These are phyloP conservation scores for Lentinula detonsa DNA, from an alignment of 768 basidiomycete species.

Conservation along the genomic window DNA sequence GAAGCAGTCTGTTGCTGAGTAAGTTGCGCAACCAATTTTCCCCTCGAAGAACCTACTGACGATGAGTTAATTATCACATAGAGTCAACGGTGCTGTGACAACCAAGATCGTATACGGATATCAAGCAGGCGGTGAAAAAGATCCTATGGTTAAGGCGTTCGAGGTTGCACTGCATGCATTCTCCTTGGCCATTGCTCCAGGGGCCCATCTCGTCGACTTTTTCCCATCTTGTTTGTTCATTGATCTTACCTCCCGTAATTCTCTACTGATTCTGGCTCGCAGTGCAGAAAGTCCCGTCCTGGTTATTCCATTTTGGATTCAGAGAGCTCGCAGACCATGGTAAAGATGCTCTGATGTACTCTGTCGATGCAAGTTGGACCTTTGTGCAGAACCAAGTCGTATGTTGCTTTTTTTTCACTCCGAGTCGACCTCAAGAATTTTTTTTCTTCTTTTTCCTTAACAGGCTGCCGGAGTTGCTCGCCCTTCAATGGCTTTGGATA, in stretches of 20 bases:
- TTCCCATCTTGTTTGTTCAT: slow-evolving; percentile 20
- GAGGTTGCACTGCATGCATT: slow-evolving; percentile 11
- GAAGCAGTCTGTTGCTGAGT: slow-evolving; percentile 1
- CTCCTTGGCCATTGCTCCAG: slow-evolving; percentile 8
- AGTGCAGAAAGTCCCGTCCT: slow-evolving; percentile 26
- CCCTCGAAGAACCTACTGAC: neutral
- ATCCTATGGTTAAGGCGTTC: slow-evolving; percentile 22
- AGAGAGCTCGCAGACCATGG: slow-evolving; percentile 16
- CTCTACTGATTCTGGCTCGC: neutral
- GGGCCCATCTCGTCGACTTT: slow-evolving; percentile 14
- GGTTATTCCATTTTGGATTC: slow-evolving; percentile 18
- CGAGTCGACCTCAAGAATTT: neutral
- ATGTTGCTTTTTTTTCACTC: neutral
- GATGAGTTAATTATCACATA: neutral
- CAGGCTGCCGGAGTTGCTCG: neutral
- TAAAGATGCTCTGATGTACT: neutral
- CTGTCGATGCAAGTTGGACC: neutral
- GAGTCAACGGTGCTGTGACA: slow-evolving; percentile 9
- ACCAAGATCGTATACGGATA: slow-evolving; percentile 25
- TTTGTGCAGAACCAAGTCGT: slow-evolving; percentile 1
- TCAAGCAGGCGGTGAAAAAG: slow-evolving; percentile 17
- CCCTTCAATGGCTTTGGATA: neutral
- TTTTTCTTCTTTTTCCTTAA: neutral
- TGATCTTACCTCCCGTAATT: too few relatives aligned
- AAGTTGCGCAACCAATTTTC: neutral